These are phyloP conservation scores for Hypomyces rosellus DNA, from an alignment of 2,329 filamentous ascomycete genomes.

Conservation along the genomic window DNA sequence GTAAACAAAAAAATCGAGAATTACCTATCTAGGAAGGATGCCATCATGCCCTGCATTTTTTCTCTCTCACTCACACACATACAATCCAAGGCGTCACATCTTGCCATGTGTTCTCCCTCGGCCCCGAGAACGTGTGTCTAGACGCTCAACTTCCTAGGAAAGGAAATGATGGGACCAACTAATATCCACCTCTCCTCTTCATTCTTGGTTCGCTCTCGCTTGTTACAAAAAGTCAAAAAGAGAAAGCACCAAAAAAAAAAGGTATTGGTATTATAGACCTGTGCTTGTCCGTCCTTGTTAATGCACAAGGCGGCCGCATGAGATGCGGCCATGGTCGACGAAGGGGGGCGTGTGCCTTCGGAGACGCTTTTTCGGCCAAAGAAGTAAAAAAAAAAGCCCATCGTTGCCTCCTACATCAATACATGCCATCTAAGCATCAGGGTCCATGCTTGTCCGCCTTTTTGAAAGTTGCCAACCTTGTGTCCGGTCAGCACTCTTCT, in stretches of 20 bases:
- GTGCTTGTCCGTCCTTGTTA: background rate
- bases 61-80: too few relatives aligned
- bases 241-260: background rate
- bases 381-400: background rate
- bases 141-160: background rate
- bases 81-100: too few relatives aligned
- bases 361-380: slow-evolving; percentile 2
- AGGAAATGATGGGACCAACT: slow-evolving; percentile 1
- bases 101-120: too few relatives aligned
- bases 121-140: too few relatives aligned
- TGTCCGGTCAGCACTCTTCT: too few relatives aligned
- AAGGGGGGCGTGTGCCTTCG: slow-evolving; percentile 10
- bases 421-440: background rate
- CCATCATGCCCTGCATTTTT: background rate
- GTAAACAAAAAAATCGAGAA: too few relatives aligned
- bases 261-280: background rate
- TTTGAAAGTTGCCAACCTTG: too few relatives aligned
- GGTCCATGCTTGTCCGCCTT: too few relatives aligned
- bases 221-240: slow-evolving; percentile 1
- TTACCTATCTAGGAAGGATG: background rate
- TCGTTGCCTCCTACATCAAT: background rate
- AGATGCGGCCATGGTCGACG: slow-evolving; percentile 18
- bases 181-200: background rate
- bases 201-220: background rate
- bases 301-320: slow-evolving; percentile 19